A percentile compares a stretch with the other conserved stretches of the same genome.
phyloP scores from a whole-genome alignment of 768 basidiomycete genomes.

The Ramaria sp. region DNA sequence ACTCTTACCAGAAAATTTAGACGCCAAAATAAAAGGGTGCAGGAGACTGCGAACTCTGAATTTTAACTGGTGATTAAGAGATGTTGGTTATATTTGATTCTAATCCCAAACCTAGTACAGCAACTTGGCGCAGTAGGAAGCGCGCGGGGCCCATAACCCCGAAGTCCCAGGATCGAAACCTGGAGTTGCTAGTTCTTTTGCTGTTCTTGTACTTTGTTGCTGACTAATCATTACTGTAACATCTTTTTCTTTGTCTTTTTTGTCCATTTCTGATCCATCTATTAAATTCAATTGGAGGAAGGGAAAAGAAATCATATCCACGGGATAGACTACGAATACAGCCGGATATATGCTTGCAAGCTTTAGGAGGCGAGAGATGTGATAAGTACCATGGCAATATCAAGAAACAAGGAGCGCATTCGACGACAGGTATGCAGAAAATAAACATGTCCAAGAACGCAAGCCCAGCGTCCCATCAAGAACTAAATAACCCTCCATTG shows the following conservation, averaged over 20 bases:
- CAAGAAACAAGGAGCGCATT: not conserved
- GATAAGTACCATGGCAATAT: not conserved
- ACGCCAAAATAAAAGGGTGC: too few species aligned
- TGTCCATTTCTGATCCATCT: too few species aligned
- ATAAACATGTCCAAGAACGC: not conserved
- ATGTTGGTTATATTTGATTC: not conserved
- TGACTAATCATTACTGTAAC: too few species aligned
- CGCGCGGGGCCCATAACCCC: slow-evolving; percentile 53
- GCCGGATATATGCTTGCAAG: too few species aligned
- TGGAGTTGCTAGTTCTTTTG: slow-evolving; percentile 39
- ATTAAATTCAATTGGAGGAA: too few species aligned
- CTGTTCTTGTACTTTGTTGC: not conserved
- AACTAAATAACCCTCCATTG: not conserved
- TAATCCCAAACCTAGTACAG: slow-evolving; percentile 13
- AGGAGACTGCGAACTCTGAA: too few species aligned
- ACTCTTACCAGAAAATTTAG: not conserved
- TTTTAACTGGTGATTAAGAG: too few species aligned
- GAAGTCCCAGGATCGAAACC: slow-evolving; percentile 58
- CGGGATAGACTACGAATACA: too few species aligned
- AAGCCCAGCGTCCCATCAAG: not conserved
- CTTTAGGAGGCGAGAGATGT: not conserved
- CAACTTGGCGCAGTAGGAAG: slow-evolving; percentile 50
- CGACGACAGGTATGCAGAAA: not conserved
- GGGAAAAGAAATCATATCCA: too few species aligned
- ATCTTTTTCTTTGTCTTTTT: too few species aligned